Evolutionary conservation across 2,329 filamentous ascomycete genomes (phyloP).

Genomic region (Neobulgaria alba): DNA sequence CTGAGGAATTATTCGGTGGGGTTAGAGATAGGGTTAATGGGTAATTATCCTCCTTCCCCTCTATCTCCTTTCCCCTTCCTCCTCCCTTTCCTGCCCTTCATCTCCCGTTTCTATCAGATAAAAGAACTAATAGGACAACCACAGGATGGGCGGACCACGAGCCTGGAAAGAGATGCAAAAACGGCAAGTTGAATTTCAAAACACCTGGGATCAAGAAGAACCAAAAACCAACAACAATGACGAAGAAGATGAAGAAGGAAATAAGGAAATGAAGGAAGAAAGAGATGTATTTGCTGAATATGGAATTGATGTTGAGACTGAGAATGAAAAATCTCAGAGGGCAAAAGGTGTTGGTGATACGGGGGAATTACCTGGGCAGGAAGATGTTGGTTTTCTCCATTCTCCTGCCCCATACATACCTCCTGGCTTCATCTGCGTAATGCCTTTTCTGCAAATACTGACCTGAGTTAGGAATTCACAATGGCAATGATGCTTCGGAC

Average conservation of each 20-base stretch:
- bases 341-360: slow-evolving; percentile 27
- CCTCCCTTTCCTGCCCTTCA: too few relatives aligned
- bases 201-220: slow-evolving; percentile 32
- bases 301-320: slow-evolving; percentile 27
- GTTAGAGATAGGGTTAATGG: slow-evolving; percentile 51
- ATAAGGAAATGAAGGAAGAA: slow-evolving; percentile 31
- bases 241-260: slow-evolving; percentile 25
- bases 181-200: slow-evolving; percentile 34
- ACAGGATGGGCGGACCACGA: slow-evolving; percentile 49
- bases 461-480: slow-evolving; percentile 46
- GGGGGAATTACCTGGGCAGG: slow-evolving; percentile 31
- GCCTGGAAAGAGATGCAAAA: slow-evolving; percentile 46
- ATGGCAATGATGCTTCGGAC: slow-evolving; percentile 62
- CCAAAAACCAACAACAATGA: slow-evolving; percentile 23
- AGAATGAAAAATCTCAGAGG: slow-evolving; percentile 29
- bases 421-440: slow-evolving; percentile 24
- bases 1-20: slow-evolving; percentile 56
- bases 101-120: too few relatives aligned
- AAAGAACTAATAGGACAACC: slow-evolving; percentile 3
- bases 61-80: slow-evolving; percentile 3
- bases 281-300: slow-evolving; percentile 28
- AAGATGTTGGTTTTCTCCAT: slow-evolving; percentile 35
- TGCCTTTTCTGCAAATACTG: slow-evolving; percentile 10
- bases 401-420: too few relatives aligned
- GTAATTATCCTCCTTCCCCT: slow-evolving; percentile 11